Conservation (phyloP, 257 asterid species). For the Lycium barbarum region DNA sequence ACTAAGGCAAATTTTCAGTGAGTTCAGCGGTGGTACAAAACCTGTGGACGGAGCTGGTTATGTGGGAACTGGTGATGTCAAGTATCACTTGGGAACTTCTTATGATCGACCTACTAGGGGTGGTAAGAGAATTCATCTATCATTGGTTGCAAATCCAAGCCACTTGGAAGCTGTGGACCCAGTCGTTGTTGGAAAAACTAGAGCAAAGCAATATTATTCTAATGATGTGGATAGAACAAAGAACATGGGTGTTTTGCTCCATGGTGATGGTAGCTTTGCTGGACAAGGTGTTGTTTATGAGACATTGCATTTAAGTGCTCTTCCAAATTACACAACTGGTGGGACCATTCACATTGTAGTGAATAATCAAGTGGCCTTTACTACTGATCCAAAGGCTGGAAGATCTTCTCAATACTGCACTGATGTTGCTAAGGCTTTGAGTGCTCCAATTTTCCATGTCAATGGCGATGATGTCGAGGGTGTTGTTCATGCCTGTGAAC, state of each 20-base stretch:
- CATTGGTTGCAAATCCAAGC: no score
- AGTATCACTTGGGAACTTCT: no score
- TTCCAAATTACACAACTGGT: constrained; percentile 93
- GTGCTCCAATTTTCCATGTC: constrained; percentile 94
- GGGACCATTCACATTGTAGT: constrained; percentile 98
- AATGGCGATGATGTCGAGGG: constrained; percentile 98
- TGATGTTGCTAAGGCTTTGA: constrained; percentile 96
- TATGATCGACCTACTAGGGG: no score
- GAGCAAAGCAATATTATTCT: constrained; percentile 92
- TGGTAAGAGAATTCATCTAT: no score
- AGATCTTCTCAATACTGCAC: constrained; percentile 98
- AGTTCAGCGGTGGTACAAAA: no score
- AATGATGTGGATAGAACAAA: constrained; percentile 75
- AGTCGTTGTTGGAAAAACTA: constrained; percentile 90
- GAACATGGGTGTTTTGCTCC: constrained; percentile 86
- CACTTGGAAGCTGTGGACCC: constrained; percentile 99
- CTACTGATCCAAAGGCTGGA: constrained; percentile 92
- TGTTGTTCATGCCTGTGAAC: constrained; percentile 93
- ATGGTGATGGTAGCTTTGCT: constrained; percentile 98
- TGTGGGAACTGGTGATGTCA: no score
- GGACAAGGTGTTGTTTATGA: constrained; percentile 99
- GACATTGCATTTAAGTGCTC: constrained; percentile 98
- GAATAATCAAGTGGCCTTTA: constrained; percentile 96
- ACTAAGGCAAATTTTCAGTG: constrained; percentile 85
- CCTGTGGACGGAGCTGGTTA: no score